Evolutionary conservation across 2,329 filamentous ascomycete species (phyloP), one percentile per base, ranked within the genome.

Genomic region (Thelonectria discophora): DNA sequence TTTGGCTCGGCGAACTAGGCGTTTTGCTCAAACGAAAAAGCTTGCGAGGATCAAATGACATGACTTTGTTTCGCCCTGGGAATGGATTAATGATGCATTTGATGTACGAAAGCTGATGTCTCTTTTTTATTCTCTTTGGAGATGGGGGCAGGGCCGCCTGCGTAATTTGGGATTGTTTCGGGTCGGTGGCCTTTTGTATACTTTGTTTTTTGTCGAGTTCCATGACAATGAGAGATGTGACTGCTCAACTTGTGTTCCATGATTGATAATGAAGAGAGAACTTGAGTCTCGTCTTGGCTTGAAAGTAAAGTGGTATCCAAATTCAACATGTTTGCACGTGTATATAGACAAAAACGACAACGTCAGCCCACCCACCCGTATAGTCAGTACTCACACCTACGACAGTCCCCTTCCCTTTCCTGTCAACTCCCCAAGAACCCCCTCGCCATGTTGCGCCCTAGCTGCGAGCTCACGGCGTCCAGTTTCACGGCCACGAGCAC

Each of bases 401-500:
- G n/a, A n/a, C n/a, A n/a, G n/a, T n/a, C n/a, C n/a, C n/a, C n/a
- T n/a, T n/a, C n/a, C n/a, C n/a, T n/a, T n/a, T n/a, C n/a, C 10
- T 5, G 21, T 70, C 53, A 74, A 37, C 57, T 55, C 15, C 64
- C 72, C 58, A 96, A 75, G 73, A 96, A 97, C 0, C 77, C 78
- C 64, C 90, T 84, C 52, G 81, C 76, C 51, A 77, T 78, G 78
- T 96, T 97, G 65, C 91, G 84, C 11, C 83, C 83, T 63, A 82
- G 80, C 76, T 94, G 87, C 8, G 82, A 84, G 55, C 84, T 89
- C 68, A 88, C 85, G 0, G 89, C 90, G 67, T 96, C 90, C 24
- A 97, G 73, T 75, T 91, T 93, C 34, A 94, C 90, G 1, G 88
- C 91, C 15, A 90, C 82, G 51, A 97, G 82, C 20, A 92, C 83